A percentile compares a stretch with the other conserved stretches of the same genome.
phyloP scores from a whole-genome alignment of 116 monocot genomes.

The Trichopus zeylanicus region DNA sequence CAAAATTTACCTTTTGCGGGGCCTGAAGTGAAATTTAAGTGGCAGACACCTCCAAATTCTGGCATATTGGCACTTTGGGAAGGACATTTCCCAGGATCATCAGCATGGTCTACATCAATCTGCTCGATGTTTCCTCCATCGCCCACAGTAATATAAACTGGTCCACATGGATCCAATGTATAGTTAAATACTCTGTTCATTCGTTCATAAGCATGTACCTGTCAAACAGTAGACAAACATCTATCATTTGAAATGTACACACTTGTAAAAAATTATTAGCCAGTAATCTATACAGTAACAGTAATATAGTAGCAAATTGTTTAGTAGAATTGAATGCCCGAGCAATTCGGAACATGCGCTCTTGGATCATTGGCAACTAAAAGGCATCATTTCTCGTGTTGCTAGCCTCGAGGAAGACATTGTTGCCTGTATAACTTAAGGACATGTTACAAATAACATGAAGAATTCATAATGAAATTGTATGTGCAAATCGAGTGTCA shows the following conservation, averaged over 20 bases:
- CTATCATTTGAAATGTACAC: background rate
- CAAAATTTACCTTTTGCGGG: constrained; percentile 76
- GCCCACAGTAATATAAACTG: constrained; percentile 71
- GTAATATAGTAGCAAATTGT: too few relatives aligned
- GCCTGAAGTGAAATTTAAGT: constrained; percentile 62
- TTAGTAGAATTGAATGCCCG: too few relatives aligned
- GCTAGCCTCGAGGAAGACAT: too few relatives aligned
- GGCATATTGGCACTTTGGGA: constrained; percentile 42
- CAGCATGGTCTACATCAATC: constrained; percentile 56
- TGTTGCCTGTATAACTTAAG: too few relatives aligned
- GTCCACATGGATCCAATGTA: constrained; percentile 60
- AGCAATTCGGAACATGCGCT: too few relatives aligned
- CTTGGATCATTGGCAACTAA: too few relatives aligned
- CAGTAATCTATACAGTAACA: too few relatives aligned
- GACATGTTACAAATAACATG: too few relatives aligned
- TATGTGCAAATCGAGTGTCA: too few relatives aligned
- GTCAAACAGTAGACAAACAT: background rate
- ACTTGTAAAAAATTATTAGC: too few relatives aligned
- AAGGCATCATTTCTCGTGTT: too few relatives aligned
- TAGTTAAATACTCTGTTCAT: constrained; percentile 78
- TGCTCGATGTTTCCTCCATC: constrained; percentile 83
- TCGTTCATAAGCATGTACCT: constrained; percentile 83
- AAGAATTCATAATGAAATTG: too few relatives aligned
- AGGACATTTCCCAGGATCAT: constrained; percentile 71
- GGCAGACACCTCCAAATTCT: constrained; percentile 64